A percentile compares a stretch with the other conserved stretches of the same genome.
Evolutionary conservation across 257 asterid species (phyloP).

Genomic region (Nicotiana tabacum): DNA sequence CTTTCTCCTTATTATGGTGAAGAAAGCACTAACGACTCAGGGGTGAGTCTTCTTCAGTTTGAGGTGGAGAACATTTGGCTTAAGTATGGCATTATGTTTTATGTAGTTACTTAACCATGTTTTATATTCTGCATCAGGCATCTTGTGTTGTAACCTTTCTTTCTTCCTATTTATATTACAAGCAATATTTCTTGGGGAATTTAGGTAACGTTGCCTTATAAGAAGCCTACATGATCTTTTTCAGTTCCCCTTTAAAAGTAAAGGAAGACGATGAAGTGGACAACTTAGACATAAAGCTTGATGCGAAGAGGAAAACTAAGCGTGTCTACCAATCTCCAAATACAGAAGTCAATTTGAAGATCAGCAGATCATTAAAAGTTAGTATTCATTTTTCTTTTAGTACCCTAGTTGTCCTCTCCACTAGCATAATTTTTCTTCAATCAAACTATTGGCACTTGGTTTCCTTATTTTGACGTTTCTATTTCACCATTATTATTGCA

Average conservation of each 20-base stretch:
- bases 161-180: not conserved
- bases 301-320: conserved; percentile 50
- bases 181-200: not conserved
- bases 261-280: conserved; percentile 96
- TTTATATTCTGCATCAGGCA: not conserved
- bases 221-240: not conserved
- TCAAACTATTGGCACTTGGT: not conserved
- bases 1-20: not conserved
- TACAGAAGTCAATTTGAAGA: conserved; percentile 89
- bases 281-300: conserved; percentile 75
- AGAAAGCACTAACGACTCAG: not conserved
- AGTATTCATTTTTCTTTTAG: conserved; percentile 37
- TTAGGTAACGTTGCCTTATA: not conserved
- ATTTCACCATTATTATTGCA: not conserved
- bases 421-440: not conserved
- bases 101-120: not conserved
- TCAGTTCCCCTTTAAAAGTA: conserved; percentile 82
- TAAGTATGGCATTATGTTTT: not conserved
- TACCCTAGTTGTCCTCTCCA: not conserved
- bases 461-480: not conserved
- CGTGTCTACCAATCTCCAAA: conserved; percentile 63
- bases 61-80: not conserved
- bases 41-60: not conserved
- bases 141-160: not conserved
- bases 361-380: conserved; percentile 93